Base-by-base conservation (phyloP, 352 stramenopile genomes). In the Phytophthora crassamura region DNA sequence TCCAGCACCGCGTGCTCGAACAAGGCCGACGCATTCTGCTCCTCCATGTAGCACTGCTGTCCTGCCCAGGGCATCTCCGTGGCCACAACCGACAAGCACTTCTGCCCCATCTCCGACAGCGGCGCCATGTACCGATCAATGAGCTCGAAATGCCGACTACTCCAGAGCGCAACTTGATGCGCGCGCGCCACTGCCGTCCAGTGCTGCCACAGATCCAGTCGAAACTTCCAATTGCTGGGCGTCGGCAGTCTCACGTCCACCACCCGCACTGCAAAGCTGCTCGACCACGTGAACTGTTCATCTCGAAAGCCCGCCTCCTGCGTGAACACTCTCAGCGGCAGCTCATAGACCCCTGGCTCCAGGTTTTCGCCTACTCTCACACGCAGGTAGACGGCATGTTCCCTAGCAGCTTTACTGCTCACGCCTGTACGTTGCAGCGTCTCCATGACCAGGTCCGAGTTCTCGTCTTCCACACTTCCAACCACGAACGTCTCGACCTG, bases 191-290 rank as follows among this genome's bases (percentile, higher is more conserved):
- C 70, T 0, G 83, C 82, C 30, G 78, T 83, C 52, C 80, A 75
- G 48, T 94, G 85, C 53, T 94, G 85, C 85, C 85, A 93, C 14
- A 93, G 62, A 64, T 94, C 85, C 53, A 94, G 53, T 64, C 89
- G 81, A 64, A 94, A 94, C 3, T 34, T 49, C 70, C 77, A 92
- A 15, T 84, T 65, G 9, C 34, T 63, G 1, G 85, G 83, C 5
- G 59, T 41, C 4, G 83, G 80, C 5, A 94, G 72, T 16, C 64
- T 51, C 1, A 92, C 71, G 46, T 77, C 75, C 16, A 77, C 78
- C 3, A 93, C 80, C 28, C 77, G 78, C 6, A 93, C 48, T 1
- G 77, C 59, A 34, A 92, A 63, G 9, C 43, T 78, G 22, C 82
- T 91, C 6, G 67, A 77, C 85, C 85, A 93, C 15, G 77, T 84